Base-by-base conservation (phyloP, 2,329 filamentous ascomycete genomes). In the Penicillium sclerotigenum region DNA sequence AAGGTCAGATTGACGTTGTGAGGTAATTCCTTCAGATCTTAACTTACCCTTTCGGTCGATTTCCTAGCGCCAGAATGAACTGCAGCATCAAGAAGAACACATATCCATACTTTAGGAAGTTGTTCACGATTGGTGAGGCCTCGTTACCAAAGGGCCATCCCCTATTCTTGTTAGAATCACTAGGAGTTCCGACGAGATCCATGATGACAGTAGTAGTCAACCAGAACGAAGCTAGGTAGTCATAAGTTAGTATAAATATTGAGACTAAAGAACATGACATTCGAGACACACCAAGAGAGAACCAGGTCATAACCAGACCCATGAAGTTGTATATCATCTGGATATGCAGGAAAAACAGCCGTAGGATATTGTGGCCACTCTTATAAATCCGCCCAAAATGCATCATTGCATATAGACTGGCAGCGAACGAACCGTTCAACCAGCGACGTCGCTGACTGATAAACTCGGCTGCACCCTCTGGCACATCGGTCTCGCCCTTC, bases 401-500 rank as follows among this genome's bases (percentile, higher is more conserved):
- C 88, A 97, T 96, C 61, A 97, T 83, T 26, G 93, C 88, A 81
- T 97, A 97, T 73, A 97, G 85, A 75, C 89, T 91, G 75, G 93
- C 93, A 56, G 93, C 93, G 72, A 97, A 97, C 1, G 93, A 97
- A 81, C 93, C 93, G 83, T 97, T 97, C 64, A 97, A 81, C 93
- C 93, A 97, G 80, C 93, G 88, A 82, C 93, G 88, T 81, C 93
- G 90, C 79, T 97, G 93, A 67, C 89, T 87, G 80, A 97, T 97
- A 77, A 97, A 97, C 75, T 97, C 93, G 28, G 93, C 82, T 60
- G 91, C 91, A 73, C 91, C 92, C 79, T 97, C 93, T 45, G 93
- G 93, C 62, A 97, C 94, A 80, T 97, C 93, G n/a, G 93, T 97
- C 77, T 97, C 93, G 76, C 91, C 93, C 85, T 96, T 97, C 74